These are phyloP conservation scores for Exobasidium cylindrosporum DNA, from an alignment of 1,284 basidiomycete species.

Conservation along the genomic window DNA sequence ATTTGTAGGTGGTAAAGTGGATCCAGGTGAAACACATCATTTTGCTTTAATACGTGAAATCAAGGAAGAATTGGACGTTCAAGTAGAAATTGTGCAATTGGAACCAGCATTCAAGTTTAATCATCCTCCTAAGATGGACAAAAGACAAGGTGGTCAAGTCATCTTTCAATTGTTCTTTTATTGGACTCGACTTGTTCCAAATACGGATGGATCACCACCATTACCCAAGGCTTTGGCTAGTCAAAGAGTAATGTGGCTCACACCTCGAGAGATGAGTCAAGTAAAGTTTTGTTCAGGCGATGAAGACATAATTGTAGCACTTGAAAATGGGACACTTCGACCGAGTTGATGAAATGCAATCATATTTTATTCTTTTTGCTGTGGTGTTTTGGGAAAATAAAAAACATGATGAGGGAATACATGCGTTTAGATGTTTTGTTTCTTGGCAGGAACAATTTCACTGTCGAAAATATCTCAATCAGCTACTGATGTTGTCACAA, in stretches of 20 bases:
- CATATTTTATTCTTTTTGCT: too few relatives aligned
- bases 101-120: background rate
- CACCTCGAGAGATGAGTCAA: conserved; percentile 4
- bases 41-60: conserved; percentile 5
- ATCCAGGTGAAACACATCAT: conserved; percentile 7
- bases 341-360: too few relatives aligned
- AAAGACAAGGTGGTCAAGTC: background rate
- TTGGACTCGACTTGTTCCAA: background rate
- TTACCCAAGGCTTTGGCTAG: conserved; percentile 1
- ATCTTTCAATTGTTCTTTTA: conserved; percentile 9
- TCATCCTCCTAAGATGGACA: conserved; percentile 7
- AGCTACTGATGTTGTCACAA: too few relatives aligned
- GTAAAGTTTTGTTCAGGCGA: conserved; percentile 6
- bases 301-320: background rate
- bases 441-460: background rate
- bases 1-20: conserved; percentile 14
- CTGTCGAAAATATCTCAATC: too few relatives aligned
- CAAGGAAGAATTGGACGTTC: conserved; percentile 8
- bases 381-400: too few relatives aligned
- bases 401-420: too few relatives aligned
- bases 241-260: conserved; percentile 5
- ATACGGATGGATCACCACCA: background rate
- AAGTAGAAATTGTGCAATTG: background rate
- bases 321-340: background rate
- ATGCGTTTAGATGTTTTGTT: too few relatives aligned